Evolutionary conservation across 495 filamentous ascomycete species (phyloP), one percentile per base, ranked within the genome.

Genomic region (Glutinoglossum americanum): DNA sequence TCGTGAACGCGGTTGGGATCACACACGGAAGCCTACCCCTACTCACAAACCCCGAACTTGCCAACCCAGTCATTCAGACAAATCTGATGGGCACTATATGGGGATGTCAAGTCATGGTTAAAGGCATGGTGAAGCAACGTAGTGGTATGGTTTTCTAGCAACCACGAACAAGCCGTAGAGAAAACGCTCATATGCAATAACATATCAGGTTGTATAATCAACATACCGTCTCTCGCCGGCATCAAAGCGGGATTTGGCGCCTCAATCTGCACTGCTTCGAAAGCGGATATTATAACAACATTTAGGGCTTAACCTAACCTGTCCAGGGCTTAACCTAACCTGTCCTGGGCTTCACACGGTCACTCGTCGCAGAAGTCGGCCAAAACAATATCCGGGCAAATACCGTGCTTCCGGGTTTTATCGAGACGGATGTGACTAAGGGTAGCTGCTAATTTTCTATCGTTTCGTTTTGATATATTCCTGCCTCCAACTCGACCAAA

Each of bases 231-330:
- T 23, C 67, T 92, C 23, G 70, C 92, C 15, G 87, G 77, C 0
- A 54, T 76, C 1, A 80, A 80, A 56, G 79, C 74, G 0, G 80
- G 78, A 2, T 68, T 65, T 0, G 87, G 87, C 0, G 78, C 83
- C 10, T 74, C 81, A 4, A 76, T 80, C 1, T 94, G 93, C 64
- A 80, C 83, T 6, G 86, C 87, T 0, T 79, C 80, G 33, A 94
- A 93, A 66, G 85, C 87, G 0, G 87, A 86, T 0, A 64, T 90
- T n/a, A n/a, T n/a, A n/a, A n/a, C n/a, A n/a, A n/a, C n/a, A n/a
- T n/a, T n/a, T n/a, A n/a, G n/a, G n/a, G n/a, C n/a, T n/a, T n/a
- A n/a, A n/a, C n/a, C n/a, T n/a, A 0, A 59, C 49, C 25, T 26
- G 21, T 9, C 44, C 51, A 28, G n/a, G 41, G 19, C 57, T 37